Percentiles rank a stretch among this genome's conserved stretches.
Conservation (phyloP, 192 early-diverging fungal genomes). For the Coemansia sp. region DNA sequence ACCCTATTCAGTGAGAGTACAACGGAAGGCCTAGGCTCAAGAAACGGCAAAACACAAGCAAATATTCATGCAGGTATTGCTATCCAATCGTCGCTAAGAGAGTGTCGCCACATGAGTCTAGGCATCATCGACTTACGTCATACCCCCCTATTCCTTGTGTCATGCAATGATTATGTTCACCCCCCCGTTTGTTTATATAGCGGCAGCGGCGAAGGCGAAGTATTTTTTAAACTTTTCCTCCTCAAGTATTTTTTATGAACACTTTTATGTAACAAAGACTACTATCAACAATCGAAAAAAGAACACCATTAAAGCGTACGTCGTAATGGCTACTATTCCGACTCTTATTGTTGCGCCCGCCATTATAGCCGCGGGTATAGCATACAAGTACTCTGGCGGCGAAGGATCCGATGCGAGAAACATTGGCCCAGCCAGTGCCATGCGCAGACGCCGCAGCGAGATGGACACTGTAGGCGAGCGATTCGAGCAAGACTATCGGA, state of each 20-base stretch:
- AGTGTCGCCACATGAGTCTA: background rate
- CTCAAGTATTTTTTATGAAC: background rate
- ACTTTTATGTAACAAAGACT: background rate
- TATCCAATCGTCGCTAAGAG: no score
- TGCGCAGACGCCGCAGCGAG: constrained; percentile 5
- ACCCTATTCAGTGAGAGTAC: no score
- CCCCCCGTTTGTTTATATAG: no score
- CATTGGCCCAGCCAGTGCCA: background rate
- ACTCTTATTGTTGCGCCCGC: constrained; percentile 42
- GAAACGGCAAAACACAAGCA: no score
- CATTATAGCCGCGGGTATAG: constrained; percentile 38
- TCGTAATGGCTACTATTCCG: constrained; percentile 39
- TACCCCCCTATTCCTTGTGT: background rate
- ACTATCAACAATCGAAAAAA: background rate
- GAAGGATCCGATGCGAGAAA: background rate
- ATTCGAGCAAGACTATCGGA: constrained; percentile 26
- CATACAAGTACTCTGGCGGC: constrained; percentile 28
- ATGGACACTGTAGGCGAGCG: background rate
- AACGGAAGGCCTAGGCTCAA: no score
- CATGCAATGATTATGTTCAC: background rate
- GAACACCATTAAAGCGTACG: background rate
- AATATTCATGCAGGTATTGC: no score
- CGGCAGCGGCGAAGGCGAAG: no score
- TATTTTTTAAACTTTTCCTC: background rate
- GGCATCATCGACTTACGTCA: background rate